These are phyloP conservation scores for Castanea mollissima DNA, from an alignment of 306 rosid genomes.

Conservation along the genomic window DNA sequence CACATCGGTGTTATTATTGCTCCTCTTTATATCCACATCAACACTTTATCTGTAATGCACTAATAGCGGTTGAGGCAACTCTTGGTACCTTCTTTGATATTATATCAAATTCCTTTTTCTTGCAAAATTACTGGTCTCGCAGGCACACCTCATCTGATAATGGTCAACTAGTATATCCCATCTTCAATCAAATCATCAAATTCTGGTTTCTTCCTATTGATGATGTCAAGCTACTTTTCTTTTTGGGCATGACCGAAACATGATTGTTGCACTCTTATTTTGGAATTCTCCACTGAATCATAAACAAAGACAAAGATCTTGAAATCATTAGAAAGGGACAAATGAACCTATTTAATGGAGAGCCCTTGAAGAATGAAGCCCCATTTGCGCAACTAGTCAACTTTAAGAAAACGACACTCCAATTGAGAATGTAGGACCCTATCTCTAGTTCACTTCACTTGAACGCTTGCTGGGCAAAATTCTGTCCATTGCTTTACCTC, in stretches of 20 bases:
- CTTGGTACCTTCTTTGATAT: not conserved
- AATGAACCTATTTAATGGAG: constrained; percentile 7
- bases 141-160: not conserved
- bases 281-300: constrained; percentile 30
- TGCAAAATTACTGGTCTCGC: constrained; percentile 26
- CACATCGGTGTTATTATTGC: not conserved
- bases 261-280: constrained; percentile 6
- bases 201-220: constrained; percentile 12
- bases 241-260: not conserved
- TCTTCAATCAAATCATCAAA: constrained; percentile 26
- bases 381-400: constrained; percentile 13
- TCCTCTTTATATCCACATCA: not conserved
- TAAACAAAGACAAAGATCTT: constrained; percentile 43
- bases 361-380: not conserved
- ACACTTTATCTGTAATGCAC: not conserved
- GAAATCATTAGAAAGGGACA: constrained; percentile 40
- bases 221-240: not conserved
- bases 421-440: constrained; percentile 25
- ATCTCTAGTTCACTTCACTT: constrained; percentile 16
- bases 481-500: constrained; percentile 3
- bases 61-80: constrained; percentile 8
- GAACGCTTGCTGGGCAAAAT: constrained; percentile 16
- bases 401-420: constrained; percentile 15
- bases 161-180: constrained; percentile 55
- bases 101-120: not conserved